Base-by-base conservation (phyloP, 2,329 filamentous ascomycete species). In the Didymella keratinophila region DNA sequence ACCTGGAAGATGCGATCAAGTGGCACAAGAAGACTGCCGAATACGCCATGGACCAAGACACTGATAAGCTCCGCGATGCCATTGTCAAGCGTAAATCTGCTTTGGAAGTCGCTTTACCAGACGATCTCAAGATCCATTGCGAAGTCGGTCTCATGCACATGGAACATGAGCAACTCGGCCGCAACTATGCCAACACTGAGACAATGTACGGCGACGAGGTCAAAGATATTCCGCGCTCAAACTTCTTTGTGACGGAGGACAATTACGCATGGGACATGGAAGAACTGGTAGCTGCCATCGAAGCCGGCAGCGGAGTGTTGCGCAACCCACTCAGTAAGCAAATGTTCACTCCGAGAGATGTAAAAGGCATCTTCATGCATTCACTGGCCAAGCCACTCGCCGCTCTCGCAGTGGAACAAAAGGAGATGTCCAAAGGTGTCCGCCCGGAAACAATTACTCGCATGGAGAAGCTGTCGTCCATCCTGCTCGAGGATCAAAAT, bases 201-300 rank as follows among this genome's bases (percentile, higher is more conserved):
- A 78, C 76, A 2, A 77, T 78, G 75, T 60, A 71, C 3, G 67
- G 64, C 8, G 71, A 76, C 34, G 50, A 60, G 8, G 56, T 78
- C 16, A 70, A 66, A 39, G 70, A 72, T 16, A 77, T 78, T 8
- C 66, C 70, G 8, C 62, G 75, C 37, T 64, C 64, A 14, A 71
- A 75, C 21, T 76, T 78, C 56, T 74, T 71, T 37, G 73, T 72
- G 28, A 78, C 74, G 0, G 76, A 77, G 34, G 76, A 78, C 56
- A 74, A 74, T n/a, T 78, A 77, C 52, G 76, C 76, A 8, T 79
- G 77, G 77, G 73, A 77, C 41, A 69, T 77, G 63, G 67, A 70
- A 11, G 76, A 78, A 53, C 63, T 75, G 10, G 71, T 68, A 0
- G 63, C 71, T 32, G 72, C 73, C 25, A 73, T 76, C 53, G 69